Conservation (phyloP, 148 eudicot genomes). For the Chenopodium berlandieri region DNA sequence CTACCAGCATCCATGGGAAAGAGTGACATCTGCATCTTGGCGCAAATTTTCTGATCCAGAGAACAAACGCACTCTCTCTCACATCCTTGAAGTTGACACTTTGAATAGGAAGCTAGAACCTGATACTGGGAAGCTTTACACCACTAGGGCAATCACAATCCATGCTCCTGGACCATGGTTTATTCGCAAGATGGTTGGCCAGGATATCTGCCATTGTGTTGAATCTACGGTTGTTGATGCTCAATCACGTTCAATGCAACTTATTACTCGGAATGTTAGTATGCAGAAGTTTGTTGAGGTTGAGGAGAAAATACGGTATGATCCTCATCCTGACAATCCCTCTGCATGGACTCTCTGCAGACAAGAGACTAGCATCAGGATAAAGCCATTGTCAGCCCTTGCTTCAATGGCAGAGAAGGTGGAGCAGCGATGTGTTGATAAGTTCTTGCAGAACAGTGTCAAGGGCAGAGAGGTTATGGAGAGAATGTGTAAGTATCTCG, state of each 20-base stretch:
- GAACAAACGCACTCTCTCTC: constrained; percentile 78
- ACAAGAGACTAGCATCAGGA: constrained; percentile 89
- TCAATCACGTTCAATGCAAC: constrained; percentile 75
- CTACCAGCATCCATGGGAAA: constrained; percentile 95
- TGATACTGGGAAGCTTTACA: constrained; percentile 68
- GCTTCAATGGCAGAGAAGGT: constrained; percentile 96
- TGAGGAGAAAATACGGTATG: constrained; percentile 86
- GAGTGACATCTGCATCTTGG: constrained; percentile 98
- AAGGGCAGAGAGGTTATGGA: constrained; percentile 99
- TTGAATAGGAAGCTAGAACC: constrained; percentile 72
- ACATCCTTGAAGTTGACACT: constrained; percentile 88
- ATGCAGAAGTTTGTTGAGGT: constrained; percentile 80
- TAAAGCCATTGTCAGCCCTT: constrained; percentile 74
- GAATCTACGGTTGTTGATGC: constrained; percentile 88
- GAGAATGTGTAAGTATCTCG: constrained; percentile 95
- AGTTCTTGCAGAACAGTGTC: constrained; percentile 81
- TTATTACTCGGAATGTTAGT: constrained; percentile 72
- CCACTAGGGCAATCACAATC: constrained; percentile 80
- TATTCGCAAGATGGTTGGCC: constrained; percentile 70
- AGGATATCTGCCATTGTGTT: constrained; percentile 91
- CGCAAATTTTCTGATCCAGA: constrained; percentile 90
- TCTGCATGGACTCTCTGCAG: constrained; percentile 86
- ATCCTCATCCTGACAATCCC: constrained; percentile 94
- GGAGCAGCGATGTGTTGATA: constrained; percentile 84
- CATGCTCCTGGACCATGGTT: constrained; percentile 97